Base-by-base conservation (phyloP, 129 eudicot genomes). In the Lonicera japonica region DNA sequence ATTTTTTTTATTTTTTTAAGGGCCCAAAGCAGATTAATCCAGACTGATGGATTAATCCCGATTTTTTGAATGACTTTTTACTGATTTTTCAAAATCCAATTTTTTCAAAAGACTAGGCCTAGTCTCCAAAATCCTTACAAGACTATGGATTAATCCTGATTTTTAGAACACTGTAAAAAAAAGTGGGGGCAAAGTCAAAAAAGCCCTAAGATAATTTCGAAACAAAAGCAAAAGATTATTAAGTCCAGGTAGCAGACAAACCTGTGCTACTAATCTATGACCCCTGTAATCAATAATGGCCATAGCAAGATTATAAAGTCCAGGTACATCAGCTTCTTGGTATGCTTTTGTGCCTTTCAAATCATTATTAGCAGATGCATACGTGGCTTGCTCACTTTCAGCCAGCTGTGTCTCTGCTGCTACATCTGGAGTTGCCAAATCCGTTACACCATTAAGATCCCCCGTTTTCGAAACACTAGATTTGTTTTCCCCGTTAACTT, bases 331-430 rank as follows among this genome's bases (percentile, higher is more conserved):
- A 56, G 96, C 99, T 79, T 94, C 96, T 74, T 88, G 99, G 69
- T 79, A 94, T 18, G 99, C 96, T 78, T 83, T 94, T 39, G 96
- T 94, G 83, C 96, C 99, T 73, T 88, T 94, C 60, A 94, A 72
- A 60, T 94, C 99, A 64, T 94, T 94, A 65, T 94, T 94, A 56
- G 99, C 95, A 63, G 96, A 88, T 16, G 99, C 96, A 65, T 88
- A 94, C 12, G 99, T 94, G 46, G 99, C 99, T 85, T 94, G 99
- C 78, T 94, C 99, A 66, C 99, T 88, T 74, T 94, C 99, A 66
- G 87, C 95, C 89, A 88, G 57, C 73, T 80, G 96, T 40, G 79
- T 69, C 64, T 94, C 99, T 14, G 88, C 75, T 21, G 86, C 63
- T 56, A 57, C 75, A 39, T 85, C 95, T n/a, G n/a, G n/a, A 66